Conservation (phyloP, 2,329 filamentous ascomycete species). For the Fonsecaea nubica region DNA sequence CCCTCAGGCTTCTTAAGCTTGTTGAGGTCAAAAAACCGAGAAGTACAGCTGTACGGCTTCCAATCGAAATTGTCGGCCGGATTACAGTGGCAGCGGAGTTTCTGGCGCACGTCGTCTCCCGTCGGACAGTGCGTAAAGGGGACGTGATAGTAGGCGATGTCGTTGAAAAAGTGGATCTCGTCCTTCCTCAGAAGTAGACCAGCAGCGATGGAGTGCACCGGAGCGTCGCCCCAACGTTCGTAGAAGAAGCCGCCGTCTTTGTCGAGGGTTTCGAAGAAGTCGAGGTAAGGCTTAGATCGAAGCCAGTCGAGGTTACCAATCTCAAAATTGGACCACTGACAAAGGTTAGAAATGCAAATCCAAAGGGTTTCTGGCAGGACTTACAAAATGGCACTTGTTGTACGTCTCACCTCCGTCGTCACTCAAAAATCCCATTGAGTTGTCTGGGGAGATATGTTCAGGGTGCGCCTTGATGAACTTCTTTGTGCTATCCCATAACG, state of each 20-base stretch:
- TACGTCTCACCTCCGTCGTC: slow-evolving; percentile 91
- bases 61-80: slow-evolving; percentile 98
- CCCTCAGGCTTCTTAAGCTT: slow-evolving; percentile 81
- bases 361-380: slow-evolving; percentile 45
- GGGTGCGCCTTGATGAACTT: slow-evolving; percentile 91
- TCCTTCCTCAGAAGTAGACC: slow-evolving; percentile 86
- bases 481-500: slow-evolving; percentile 93
- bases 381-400: slow-evolving; percentile 96
- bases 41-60: slow-evolving; percentile 96
- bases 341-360: slow-evolving; percentile 23
- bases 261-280: slow-evolving; percentile 90
- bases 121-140: slow-evolving; percentile 98
- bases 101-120: slow-evolving; percentile 79
- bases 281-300: slow-evolving; percentile 82
- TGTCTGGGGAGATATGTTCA: slow-evolving; percentile 81
- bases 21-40: slow-evolving; percentile 84
- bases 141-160: slow-evolving; percentile 97
- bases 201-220: slow-evolving; percentile 96
- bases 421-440: slow-evolving; percentile 89
- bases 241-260: slow-evolving; percentile 97
- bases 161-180: slow-evolving; percentile 97
- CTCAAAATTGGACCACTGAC: slow-evolving; percentile 97
- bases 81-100: slow-evolving; percentile 92
- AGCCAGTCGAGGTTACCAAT: slow-evolving; percentile 94
- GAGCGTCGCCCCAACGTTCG: slow-evolving; percentile 96